Conservation (phyloP, 2,329 filamentous ascomycete genomes). For the Pyrenochaeta sp. region DNA sequence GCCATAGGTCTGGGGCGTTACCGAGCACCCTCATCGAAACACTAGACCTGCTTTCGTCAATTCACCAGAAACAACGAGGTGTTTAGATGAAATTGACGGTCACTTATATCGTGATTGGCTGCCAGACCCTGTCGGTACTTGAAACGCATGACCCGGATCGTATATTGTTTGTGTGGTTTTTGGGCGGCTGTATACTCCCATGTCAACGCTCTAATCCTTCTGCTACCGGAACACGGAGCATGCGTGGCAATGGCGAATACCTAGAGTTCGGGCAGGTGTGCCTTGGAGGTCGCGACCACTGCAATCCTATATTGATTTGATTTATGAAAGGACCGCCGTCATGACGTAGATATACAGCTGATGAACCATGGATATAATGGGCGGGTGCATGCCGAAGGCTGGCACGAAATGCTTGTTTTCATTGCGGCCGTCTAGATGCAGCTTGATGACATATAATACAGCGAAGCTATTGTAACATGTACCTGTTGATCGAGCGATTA, state of each 20-base stretch:
- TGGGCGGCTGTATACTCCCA: slow-evolving; percentile 8
- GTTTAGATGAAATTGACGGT: slow-evolving; percentile 18
- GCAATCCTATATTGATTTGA: not conserved
- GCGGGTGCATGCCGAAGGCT: not conserved
- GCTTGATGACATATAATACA: slow-evolving; percentile 39
- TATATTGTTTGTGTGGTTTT: slow-evolving; percentile 14
- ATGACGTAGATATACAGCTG: slow-evolving; percentile 4
- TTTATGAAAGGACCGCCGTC: not conserved
- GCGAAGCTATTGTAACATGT: slow-evolving; percentile 21
- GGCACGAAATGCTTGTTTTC: slow-evolving; percentile 14
- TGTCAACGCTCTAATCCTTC: not conserved
- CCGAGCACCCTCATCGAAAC: slow-evolving; percentile 19
- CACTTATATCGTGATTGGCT: slow-evolving; percentile 11
- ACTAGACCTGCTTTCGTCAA: slow-evolving; percentile 13
- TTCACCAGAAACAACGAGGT: slow-evolving; percentile 18
- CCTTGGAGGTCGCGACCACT: not conserved
- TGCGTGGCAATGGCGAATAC: not conserved
- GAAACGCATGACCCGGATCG: slow-evolving; percentile 25
- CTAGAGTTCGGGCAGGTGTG: not conserved
- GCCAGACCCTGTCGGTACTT: slow-evolving; percentile 10
- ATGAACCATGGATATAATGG: not conserved
- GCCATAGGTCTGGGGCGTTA: slow-evolving; percentile 10
- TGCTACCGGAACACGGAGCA: not conserved
- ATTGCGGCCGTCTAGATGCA: slow-evolving; percentile 22
- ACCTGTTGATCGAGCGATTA: slow-evolving; percentile 20